These are phyloP conservation scores for Globisporangium spiculum DNA, from an alignment of 352 stramenopile genomes.

Conservation along the genomic window DNA sequence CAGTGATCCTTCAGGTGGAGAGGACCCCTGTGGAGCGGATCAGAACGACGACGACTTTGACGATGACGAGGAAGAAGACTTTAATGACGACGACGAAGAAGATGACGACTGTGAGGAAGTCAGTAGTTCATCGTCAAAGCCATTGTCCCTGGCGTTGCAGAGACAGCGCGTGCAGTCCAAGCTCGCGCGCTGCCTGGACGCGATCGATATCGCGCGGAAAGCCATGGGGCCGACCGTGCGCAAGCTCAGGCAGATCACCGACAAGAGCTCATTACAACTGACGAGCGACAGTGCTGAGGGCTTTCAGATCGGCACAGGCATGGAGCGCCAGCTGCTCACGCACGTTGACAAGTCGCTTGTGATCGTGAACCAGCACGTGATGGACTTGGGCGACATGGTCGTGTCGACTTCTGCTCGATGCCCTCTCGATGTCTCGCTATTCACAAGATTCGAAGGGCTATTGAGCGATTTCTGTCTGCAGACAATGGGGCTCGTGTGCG, in stretches of 20 bases:
- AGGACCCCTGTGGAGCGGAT: neutral
- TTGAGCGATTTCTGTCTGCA: constrained; percentile 61
- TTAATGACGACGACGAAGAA: neutral
- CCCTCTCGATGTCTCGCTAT: constrained; percentile 9
- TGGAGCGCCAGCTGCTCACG: constrained; percentile 36
- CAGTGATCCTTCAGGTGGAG: neutral
- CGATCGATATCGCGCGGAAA: constrained; percentile 43
- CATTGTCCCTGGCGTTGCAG: neutral
- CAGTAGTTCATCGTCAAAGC: neutral
- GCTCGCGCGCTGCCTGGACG: constrained; percentile 38
- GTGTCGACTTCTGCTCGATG: neutral
- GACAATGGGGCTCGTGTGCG: constrained; percentile 42
- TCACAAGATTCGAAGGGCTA: constrained; percentile 38
- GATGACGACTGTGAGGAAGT: constrained; percentile 1
- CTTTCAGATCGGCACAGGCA: constrained; percentile 13
- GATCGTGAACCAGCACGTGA: constrained; percentile 20
- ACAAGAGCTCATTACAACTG: neutral
- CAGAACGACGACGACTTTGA: constrained; percentile 10
- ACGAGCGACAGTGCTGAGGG: neutral
- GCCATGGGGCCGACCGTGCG: constrained; percentile 33
- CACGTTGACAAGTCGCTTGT: constrained; percentile 32
- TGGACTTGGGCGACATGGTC: constrained; percentile 16
- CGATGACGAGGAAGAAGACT: constrained; percentile 1
- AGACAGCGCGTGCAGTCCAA: constrained; percentile 15
- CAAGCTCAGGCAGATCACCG: constrained; percentile 17